These are phyloP conservation scores for Hypholoma sublateritium DNA, from an alignment of 768 basidiomycete genomes.

Conservation along the genomic window DNA sequence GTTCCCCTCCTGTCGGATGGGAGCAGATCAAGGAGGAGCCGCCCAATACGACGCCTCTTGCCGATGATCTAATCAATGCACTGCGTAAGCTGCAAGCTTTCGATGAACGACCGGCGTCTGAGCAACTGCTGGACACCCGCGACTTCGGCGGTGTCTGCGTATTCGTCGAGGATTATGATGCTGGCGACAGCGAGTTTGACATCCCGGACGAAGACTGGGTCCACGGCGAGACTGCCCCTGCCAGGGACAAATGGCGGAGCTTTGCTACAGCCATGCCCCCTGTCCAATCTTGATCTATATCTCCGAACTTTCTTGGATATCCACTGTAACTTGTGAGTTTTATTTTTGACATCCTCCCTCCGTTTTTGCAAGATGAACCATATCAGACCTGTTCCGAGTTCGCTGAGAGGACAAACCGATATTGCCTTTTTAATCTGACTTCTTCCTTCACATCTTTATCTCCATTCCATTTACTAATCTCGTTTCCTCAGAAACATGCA, in stretches of 20 bases:
- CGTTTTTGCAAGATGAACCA: constrained; percentile 51
- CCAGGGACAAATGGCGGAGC: constrained; percentile 50
- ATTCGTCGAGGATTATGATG: constrained; percentile 75
- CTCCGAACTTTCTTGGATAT: constrained; percentile 6
- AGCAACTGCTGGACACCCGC: constrained; percentile 65
- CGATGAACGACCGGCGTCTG: constrained; percentile 39
- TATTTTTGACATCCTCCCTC: constrained; percentile 10
- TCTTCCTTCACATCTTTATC: constrained; percentile 34
- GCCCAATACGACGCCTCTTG: constrained; percentile 80
- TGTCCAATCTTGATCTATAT: constrained; percentile 24
- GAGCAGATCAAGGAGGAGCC: constrained; percentile 89
- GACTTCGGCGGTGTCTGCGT: constrained; percentile 76
- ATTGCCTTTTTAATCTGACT: constrained; percentile 62
- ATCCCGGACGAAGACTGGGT: constrained; percentile 60
- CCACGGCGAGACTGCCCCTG: constrained; percentile 57
- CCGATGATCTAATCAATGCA: constrained; percentile 84
- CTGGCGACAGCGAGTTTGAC: constrained; percentile 33
- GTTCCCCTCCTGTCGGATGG: constrained; percentile 97
- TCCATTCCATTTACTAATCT: constrained; percentile 13
- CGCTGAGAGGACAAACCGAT: constrained; percentile 54
- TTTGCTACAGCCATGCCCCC: constrained; percentile 61
- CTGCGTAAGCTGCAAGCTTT: constrained; percentile 66
- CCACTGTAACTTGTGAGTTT: constrained; percentile 11
- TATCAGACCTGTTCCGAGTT: constrained; percentile 81
- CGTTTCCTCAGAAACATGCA: constrained; percentile 13